Conservation (phyloP, 331 rosid species). For the Saraca asoca region DNA sequence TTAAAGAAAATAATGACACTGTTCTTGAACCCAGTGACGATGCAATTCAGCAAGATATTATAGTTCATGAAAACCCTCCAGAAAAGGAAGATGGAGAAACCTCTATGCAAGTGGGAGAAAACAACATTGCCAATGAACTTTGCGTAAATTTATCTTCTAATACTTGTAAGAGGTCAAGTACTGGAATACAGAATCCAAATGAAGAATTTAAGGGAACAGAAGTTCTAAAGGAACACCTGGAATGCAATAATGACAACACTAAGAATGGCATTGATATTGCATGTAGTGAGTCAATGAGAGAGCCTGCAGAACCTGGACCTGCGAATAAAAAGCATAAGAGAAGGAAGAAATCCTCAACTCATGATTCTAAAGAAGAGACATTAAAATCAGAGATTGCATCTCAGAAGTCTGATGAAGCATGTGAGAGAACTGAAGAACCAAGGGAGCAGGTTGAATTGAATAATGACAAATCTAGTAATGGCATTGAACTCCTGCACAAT, state of each 20-base stretch:
- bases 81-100: constrained; percentile 36
- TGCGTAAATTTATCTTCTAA: constrained; percentile 29
- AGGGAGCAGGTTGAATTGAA: constrained; percentile 30
- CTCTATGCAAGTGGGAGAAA: constrained; percentile 21
- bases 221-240: constrained; percentile 35
- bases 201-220: constrained; percentile 40
- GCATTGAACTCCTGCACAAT: constrained; percentile 21
- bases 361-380: constrained; percentile 35
- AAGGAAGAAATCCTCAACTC: constrained; percentile 32
- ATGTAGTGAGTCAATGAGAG: constrained; percentile 30
- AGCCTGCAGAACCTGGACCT: constrained; percentile 42
- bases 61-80: constrained; percentile 29
- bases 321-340: constrained; percentile 39
- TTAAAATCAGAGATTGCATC: constrained; percentile 36
- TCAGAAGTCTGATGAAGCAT: constrained; percentile 39
- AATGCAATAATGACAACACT: constrained; percentile 22
- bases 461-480: constrained; percentile 32
- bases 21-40: constrained; percentile 36
- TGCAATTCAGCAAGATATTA: constrained; percentile 27
- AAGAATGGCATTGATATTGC: constrained; percentile 29
- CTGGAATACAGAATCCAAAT: constrained; percentile 29
- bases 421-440: constrained; percentile 39
- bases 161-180: constrained; percentile 31
- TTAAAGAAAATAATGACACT: constrained; percentile 31
- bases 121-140: constrained; percentile 22